phyloP scores from a whole-genome alignment of 2,329 filamentous ascomycete species.

The Cladosporium sp. region DNA sequence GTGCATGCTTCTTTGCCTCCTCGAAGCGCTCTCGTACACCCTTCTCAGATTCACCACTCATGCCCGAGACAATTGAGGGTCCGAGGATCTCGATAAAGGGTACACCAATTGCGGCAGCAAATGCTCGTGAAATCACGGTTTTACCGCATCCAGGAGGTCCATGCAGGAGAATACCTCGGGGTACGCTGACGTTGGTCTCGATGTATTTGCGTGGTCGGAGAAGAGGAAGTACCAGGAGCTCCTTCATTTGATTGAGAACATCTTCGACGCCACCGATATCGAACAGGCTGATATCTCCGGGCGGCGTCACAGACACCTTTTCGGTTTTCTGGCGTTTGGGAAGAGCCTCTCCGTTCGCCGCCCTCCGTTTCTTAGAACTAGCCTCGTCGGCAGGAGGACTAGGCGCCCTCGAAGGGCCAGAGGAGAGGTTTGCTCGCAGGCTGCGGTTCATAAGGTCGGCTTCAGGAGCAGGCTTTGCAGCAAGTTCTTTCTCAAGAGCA shows the following conservation, averaged over 20 bases:
- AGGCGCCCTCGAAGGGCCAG: slow-evolving; percentile 8
- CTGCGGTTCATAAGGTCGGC: slow-evolving; percentile 59
- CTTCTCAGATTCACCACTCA: slow-evolving; percentile 86
- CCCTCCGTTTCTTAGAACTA: slow-evolving; percentile 46
- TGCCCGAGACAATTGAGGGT: slow-evolving; percentile 75
- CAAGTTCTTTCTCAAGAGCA: slow-evolving; percentile 39
- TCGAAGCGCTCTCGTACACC: slow-evolving; percentile 82
- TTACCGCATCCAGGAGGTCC: slow-evolving; percentile 84
- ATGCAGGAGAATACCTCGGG: slow-evolving; percentile 71
- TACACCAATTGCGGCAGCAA: slow-evolving; percentile 69
- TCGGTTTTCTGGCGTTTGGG: slow-evolving; percentile 59
- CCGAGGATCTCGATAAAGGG: slow-evolving; percentile 79
- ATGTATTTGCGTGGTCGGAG: slow-evolving; percentile 62
- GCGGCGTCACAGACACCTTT: slow-evolving; percentile 49
- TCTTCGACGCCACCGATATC: slow-evolving; percentile 74
- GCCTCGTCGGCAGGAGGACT: slow-evolving; percentile 25
- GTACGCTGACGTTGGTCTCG: slow-evolving; percentile 61
- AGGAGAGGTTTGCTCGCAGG: slow-evolving; percentile 26
- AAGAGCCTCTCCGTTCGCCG: slow-evolving; percentile 61
- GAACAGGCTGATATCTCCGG: slow-evolving; percentile 61
- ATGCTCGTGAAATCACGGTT: slow-evolving; percentile 75
- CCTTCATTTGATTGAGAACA: slow-evolving; percentile 63
- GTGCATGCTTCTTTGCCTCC: slow-evolving; percentile 77
- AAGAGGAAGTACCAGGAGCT: slow-evolving; percentile 69
- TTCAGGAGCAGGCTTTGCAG: slow-evolving; percentile 15